Percentiles rank a stretch among this genome's conserved stretches.
Evolutionary conservation across 176 grass and related monocot species (phyloP).

Genomic region (Zea luxurians): DNA sequence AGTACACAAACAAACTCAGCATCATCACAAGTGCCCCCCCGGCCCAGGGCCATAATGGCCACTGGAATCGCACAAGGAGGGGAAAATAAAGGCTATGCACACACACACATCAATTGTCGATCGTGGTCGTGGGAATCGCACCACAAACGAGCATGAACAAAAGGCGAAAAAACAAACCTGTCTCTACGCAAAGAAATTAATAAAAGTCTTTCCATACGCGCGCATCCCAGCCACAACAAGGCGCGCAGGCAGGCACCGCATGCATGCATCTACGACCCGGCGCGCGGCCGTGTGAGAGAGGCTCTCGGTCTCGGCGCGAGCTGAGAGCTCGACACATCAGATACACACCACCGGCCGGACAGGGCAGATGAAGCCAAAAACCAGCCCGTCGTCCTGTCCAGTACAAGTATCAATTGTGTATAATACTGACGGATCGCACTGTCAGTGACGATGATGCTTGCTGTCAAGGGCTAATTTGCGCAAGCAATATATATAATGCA

Average conservation of each 20-base stretch:
- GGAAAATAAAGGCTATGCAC: not conserved
- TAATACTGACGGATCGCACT: too few species aligned
- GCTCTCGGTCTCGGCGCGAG: not conserved
- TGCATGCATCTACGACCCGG: too few species aligned
- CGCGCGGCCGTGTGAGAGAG: too few species aligned
- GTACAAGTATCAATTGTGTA: too few species aligned
- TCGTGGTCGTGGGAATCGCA: slow-evolving; percentile 31
- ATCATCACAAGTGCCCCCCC: not conserved
- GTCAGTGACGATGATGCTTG: not conserved
- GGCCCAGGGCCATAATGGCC: slow-evolving; percentile 16
- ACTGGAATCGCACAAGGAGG: slow-evolving; percentile 27
- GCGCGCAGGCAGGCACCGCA: too few species aligned
- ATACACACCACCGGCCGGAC: slow-evolving; percentile 9
- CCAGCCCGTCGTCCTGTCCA: not conserved
- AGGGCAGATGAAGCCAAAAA: not conserved
- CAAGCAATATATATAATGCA: not conserved
- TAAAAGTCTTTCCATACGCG: not conserved
- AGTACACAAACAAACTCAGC: slow-evolving; percentile 1
- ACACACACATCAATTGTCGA: not conserved
- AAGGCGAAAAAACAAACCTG: not conserved
- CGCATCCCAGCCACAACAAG: too few species aligned
- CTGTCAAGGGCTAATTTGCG: slow-evolving; percentile 11
- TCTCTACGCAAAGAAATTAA: not conserved
- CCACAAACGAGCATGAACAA: slow-evolving; percentile 11
- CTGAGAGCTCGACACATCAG: slow-evolving; percentile 40